A percentile compares a stretch with the other conserved stretches of the same genome.
These are phyloP conservation scores for Serpula lacrymans DNA, from an alignment of 768 basidiomycete species.

Conservation along the genomic window DNA sequence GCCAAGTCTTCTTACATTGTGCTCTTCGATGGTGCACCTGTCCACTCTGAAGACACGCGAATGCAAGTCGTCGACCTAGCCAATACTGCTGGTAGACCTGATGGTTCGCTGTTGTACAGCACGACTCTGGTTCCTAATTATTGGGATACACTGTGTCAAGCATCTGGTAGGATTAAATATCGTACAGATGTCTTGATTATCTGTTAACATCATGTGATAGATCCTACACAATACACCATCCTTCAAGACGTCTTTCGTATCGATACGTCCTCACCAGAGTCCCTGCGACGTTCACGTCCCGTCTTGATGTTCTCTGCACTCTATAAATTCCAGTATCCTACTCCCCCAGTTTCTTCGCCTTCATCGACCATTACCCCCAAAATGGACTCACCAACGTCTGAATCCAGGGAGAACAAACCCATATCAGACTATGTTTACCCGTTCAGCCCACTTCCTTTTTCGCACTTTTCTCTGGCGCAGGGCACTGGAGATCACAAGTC, in stretches of 20 bases:
- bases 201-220: conserved; percentile 30
- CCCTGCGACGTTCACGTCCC: conserved; percentile 20
- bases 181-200: background rate
- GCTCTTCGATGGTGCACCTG: conserved; percentile 41
- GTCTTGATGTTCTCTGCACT: conserved; percentile 51
- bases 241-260: conserved; percentile 54
- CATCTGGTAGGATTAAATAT: conserved; percentile 41
- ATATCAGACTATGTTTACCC: conserved; percentile 3
- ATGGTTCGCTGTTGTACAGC: conserved; percentile 48
- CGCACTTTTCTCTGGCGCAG: background rate
- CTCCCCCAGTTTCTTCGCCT: conserved; percentile 6
- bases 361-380: conserved; percentile 11
- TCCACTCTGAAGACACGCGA: conserved; percentile 49
- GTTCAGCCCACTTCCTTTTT: conserved; percentile 7
- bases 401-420: conserved; percentile 8
- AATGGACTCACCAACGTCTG: conserved; percentile 12
- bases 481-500: background rate
- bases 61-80: conserved; percentile 30
- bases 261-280: conserved; percentile 15
- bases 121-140: conserved; percentile 60
- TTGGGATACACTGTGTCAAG: conserved; percentile 58
- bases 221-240: conserved; percentile 65
- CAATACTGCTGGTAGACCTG: conserved; percentile 20
- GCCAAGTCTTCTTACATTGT: conserved; percentile 59
- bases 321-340: conserved; percentile 52